phyloP scores from a whole-genome alignment of 257 asterid species.

The Avicennia marina region DNA sequence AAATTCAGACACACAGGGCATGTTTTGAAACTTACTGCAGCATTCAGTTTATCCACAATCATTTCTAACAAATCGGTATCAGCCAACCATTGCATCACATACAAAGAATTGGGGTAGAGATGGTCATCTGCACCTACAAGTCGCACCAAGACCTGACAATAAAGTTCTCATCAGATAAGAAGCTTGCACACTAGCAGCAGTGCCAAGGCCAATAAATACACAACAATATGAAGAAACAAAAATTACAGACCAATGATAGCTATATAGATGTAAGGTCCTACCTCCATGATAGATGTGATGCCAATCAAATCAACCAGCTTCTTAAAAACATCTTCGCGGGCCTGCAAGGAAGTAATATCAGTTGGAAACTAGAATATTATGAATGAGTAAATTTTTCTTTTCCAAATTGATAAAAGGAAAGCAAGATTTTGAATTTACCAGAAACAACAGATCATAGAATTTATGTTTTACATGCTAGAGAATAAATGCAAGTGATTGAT shows the following conservation, averaged over 20 bases:
- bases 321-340: conserved; percentile 78
- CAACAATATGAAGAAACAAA: background rate
- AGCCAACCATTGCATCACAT: conserved; percentile 96
- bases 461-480: background rate
- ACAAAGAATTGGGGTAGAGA: conserved; percentile 69
- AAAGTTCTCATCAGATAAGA: conserved; percentile 18
- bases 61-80: conserved; percentile 87
- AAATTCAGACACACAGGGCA: background rate
- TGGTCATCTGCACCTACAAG: conserved; percentile 93
- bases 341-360: conserved; percentile 37
- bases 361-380: background rate
- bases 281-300: conserved; percentile 99
- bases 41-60: conserved; percentile 87
- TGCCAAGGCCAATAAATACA: background rate
- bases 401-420: background rate
- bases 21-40: conserved; percentile 48
- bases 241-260: background rate
- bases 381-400: too few species aligned
- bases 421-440: background rate
- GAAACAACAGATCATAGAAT: background rate
- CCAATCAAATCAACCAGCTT: conserved; percentile 97
- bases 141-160: conserved; percentile 81
- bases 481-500: background rate
- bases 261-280: conserved; percentile 28
- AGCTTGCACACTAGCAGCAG: conserved; percentile 15